These are phyloP conservation scores for Phytophthora foliorum DNA, from an alignment of 352 stramenopile genomes.

Conservation along the genomic window DNA sequence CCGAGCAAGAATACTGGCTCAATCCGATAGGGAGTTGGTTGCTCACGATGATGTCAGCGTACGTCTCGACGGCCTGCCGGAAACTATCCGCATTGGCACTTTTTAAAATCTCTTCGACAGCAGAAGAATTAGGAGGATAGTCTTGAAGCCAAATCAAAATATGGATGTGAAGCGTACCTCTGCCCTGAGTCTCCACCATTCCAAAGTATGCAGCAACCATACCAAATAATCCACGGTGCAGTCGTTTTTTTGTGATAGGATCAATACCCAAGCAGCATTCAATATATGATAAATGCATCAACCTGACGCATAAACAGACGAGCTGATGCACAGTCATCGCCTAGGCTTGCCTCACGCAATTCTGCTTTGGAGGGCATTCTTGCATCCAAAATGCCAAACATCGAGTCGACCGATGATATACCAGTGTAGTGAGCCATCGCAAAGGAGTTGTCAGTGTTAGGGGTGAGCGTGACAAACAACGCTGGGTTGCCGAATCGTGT, in stretches of 20 bases:
- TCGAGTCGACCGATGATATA: background rate
- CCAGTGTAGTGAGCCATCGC: background rate
- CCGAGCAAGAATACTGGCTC: too few relatives aligned
- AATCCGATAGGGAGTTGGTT: too few relatives aligned
- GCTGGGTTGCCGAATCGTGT: background rate
- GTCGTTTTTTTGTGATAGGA: too few relatives aligned
- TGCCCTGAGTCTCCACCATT: background rate
- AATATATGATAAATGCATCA: too few relatives aligned
- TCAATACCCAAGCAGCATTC: too few relatives aligned
- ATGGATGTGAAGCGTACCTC: background rate
- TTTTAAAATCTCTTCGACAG: too few relatives aligned
- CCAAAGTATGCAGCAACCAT: background rate
- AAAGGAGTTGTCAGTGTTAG: background rate
- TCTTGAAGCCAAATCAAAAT: background rate
- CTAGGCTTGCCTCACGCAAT: background rate
- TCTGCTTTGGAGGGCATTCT: background rate
- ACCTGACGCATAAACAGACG: background rate
- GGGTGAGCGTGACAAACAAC: background rate
- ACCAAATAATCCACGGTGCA: background rate
- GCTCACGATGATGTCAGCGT: too few relatives aligned
- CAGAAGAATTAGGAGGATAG: background rate
- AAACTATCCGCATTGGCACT: too few relatives aligned
- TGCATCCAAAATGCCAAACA: background rate
- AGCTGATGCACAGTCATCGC: slow-evolving; percentile 6
- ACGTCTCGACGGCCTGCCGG: too few relatives aligned